Base-by-base conservation (phyloP, 768 basidiomycete species). In the Agaricus blazei region DNA sequence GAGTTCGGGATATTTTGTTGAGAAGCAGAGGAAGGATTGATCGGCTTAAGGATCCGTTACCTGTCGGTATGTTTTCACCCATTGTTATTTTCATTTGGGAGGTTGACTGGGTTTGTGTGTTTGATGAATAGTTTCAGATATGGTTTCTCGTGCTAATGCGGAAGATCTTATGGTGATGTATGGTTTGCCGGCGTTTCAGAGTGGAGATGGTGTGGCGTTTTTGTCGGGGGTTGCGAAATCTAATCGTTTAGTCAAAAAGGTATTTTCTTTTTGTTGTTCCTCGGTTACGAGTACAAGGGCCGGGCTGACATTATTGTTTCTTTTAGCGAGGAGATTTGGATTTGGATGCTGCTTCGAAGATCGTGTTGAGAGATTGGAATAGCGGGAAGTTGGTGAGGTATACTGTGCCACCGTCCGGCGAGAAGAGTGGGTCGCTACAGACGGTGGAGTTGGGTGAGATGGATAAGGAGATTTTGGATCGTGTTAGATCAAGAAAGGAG, bases 151-250 rank as follows among this genome's bases (percentile, higher is more conserved):
- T 27, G 82, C 88, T 2, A 81, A 80, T 61, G 70, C 79, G 31
- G 87, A 94, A 65, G 94, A 96, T 67, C 75, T 97, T 41, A 94
- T 95, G 89, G 70, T 96, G n/a, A 72, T 85, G 48, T 96, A 95
- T 72, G 84, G 79, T 60, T 74, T 93, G 12, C 90, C 94, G 3
- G 90, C 87, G 7, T 94, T 95, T 67, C 60, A 79, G 8, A 74
- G 75, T 44, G 85, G 87, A 2, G 84, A 94, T 62, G 65, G 78
- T 4, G 75, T 76, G 24, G 84, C 86, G 0, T 94, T 96, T 77
- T 75, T 97, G 37, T 76, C 84, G 26, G 83, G 83, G 45, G 70
- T 95, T 40, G 90, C 93, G 4, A 84, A 93, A 44, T 77, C 87
- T 12, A 78, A 82, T 52, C 83, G 85, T 44, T 75, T 93, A 42